Evolutionary conservation across 106 monocot genomes (phyloP).

Genomic region (Acanthochlamys bracteata): DNA sequence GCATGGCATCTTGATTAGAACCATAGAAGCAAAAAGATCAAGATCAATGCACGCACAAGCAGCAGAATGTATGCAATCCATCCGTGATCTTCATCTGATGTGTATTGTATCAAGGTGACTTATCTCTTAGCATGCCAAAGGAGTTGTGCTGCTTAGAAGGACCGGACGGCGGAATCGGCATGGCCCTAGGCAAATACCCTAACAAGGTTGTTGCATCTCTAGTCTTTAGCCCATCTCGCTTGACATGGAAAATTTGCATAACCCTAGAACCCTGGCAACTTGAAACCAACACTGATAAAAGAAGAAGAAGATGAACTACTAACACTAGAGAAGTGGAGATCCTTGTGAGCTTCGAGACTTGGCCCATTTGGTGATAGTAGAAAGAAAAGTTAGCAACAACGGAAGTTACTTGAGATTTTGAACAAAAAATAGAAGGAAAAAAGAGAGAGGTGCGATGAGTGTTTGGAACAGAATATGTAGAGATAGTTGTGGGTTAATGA

Average conservation of each 20-base stretch:
- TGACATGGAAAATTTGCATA: constrained; percentile 2
- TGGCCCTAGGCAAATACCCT: constrained; percentile 22
- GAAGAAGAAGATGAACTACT: constrained; percentile 3
- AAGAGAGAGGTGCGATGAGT: background rate
- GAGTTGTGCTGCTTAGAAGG: constrained; percentile 36
- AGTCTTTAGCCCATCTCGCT: background rate
- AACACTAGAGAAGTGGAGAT: background rate
- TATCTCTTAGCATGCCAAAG: constrained; percentile 10
- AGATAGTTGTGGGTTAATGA: background rate
- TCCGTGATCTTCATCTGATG: too few species aligned
- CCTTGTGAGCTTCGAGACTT: constrained; percentile 3
- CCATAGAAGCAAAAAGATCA: too few species aligned
- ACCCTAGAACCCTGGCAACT: constrained; percentile 9
- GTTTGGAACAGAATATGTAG: background rate
- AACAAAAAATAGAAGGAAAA: constrained; percentile 2
- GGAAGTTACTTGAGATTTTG: background rate
- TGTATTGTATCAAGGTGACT: background rate
- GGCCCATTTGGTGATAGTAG: constrained; percentile 6
- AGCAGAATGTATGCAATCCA: too few species aligned
- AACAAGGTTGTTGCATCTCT: constrained; percentile 8
- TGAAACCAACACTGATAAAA: background rate
- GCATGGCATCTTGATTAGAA: too few species aligned
- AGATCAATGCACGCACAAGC: too few species aligned
- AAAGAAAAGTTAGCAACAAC: background rate
- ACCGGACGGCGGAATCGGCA: constrained; percentile 24